These are phyloP conservation scores for Mytilinidion resinicola DNA, from an alignment of 495 filamentous ascomycete genomes.

Conservation along the genomic window DNA sequence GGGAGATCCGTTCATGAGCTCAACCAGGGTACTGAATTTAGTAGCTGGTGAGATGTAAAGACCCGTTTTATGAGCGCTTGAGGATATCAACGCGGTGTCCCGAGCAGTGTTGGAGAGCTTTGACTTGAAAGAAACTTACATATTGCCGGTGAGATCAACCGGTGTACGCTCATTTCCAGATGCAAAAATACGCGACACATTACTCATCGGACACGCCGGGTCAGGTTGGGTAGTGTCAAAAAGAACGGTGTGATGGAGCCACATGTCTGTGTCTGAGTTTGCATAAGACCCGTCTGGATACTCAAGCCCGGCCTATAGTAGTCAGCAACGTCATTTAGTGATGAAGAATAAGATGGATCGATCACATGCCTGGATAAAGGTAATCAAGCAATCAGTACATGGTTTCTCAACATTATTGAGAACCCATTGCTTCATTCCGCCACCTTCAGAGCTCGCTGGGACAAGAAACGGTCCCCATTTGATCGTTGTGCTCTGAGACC, in stretches of 20 bases:
- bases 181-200: constrained; percentile 12
- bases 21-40: background rate
- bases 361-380: background rate
- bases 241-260: constrained; percentile 23
- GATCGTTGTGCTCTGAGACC: background rate
- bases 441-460: background rate
- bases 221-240: background rate
- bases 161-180: constrained; percentile 22
- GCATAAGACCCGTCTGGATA: constrained; percentile 17
- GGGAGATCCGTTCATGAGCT: constrained; percentile 19
- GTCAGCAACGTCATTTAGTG: background rate
- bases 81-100: too few relatives aligned
- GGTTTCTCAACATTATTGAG: background rate
- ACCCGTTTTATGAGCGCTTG: constrained; percentile 2
- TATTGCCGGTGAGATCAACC: constrained; percentile 6
- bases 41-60: constrained; percentile 1
- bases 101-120: background rate
- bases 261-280: constrained; percentile 16
- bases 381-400: background rate
- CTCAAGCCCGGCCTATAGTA: constrained; percentile 10
- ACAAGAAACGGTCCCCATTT: background rate
- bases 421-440: background rate
- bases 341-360: background rate
- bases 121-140: background rate
- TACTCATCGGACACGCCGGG: background rate